Evolutionary conservation across 305 asterid species (phyloP), one percentile per base, ranked within the genome.

Genomic region (Fraxinus floribunda): DNA sequence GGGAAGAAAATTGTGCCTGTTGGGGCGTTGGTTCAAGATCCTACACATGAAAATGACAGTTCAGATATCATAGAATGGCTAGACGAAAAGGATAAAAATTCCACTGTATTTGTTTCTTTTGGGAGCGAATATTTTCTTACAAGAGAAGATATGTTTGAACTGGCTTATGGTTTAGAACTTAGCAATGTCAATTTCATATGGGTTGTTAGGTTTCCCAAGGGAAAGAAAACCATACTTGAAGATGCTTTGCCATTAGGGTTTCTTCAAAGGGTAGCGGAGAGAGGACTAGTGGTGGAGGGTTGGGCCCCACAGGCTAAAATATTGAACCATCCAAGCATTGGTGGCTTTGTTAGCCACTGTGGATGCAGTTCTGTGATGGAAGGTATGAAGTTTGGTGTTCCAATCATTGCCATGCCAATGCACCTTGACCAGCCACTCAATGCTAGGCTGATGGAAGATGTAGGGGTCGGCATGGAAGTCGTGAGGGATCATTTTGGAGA

Each of bases 281-380:
- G 87, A 64, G 93, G 90, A 1, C 0, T 83, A 13, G 85, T 90
- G 10, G 79, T 89, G 8, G 84, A 83, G 77, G 89, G 87, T 2
- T 90, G 93, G 91, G 91, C 91, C 3, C 94, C 94, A 3, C 94
- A 86, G 16, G 81, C 90, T 0, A 86, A 74, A 35, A 87, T 91
- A 7, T 70, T 90, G 20, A 80, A 72, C 1, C 94, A 91, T 77
- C 72, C 80, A 4, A 89, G 78, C 6, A 30, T 75, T 0, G 92
- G 92, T 1, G 94, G 92, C 0, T 90, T 89, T 70, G 89, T 86
- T 55, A 89, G 91, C 46, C 94, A 91, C n/a, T 91, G 91, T 55
- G 93, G 93, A 1, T 90, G 93, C 78, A 86, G 89, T 44, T 89
- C 91, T 16, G 80, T 86, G 22, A 79, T 89, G 86, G 92, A 91